Conservation (phyloP, 2,329 filamentous ascomycete species). For the Periconia sp. region DNA sequence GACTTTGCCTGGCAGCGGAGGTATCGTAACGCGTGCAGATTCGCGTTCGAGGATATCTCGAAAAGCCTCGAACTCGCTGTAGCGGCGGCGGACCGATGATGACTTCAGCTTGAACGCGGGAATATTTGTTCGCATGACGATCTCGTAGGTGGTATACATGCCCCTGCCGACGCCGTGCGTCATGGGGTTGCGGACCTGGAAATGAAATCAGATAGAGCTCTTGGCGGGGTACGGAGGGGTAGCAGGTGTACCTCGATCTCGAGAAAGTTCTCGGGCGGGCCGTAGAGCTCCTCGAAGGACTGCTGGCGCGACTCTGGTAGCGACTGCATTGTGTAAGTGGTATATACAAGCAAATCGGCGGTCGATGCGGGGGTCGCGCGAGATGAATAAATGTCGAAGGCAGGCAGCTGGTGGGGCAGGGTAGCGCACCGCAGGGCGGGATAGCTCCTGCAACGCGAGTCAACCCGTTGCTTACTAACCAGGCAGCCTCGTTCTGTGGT, state of each 20-base stretch:
- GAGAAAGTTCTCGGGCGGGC: conserved; percentile 96
- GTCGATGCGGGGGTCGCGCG: not conserved
- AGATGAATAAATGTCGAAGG: not conserved
- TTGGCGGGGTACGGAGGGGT: conserved; percentile 13
- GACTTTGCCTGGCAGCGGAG: conserved; percentile 93
- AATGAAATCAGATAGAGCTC: conserved; percentile 29
- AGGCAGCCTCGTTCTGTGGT: no score
- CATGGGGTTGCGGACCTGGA: conserved; percentile 86
- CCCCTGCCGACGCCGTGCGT: conserved; percentile 91
- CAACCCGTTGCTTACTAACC: no score
- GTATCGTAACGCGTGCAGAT: conserved; percentile 91
- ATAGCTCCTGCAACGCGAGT: no score
- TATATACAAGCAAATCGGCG: not conserved
- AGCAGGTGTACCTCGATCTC: conserved; percentile 80
- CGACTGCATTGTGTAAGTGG: conserved; percentile 59
- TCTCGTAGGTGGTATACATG: conserved; percentile 99
- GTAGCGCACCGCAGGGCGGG: no score
- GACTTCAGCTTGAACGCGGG: conserved; percentile 93
- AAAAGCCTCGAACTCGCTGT: conserved; percentile 99
- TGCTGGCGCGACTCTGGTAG: conserved; percentile 78
- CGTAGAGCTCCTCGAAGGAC: conserved; percentile 99
- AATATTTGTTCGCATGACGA: conserved; percentile 97
- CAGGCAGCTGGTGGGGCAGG: no score
- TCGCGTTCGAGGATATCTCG: conserved; percentile 97
- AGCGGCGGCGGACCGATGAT: conserved; percentile 86